Base-by-base conservation (phyloP, 2,329 filamentous ascomycete genomes). In the Pyrenochaeta sp. region DNA sequence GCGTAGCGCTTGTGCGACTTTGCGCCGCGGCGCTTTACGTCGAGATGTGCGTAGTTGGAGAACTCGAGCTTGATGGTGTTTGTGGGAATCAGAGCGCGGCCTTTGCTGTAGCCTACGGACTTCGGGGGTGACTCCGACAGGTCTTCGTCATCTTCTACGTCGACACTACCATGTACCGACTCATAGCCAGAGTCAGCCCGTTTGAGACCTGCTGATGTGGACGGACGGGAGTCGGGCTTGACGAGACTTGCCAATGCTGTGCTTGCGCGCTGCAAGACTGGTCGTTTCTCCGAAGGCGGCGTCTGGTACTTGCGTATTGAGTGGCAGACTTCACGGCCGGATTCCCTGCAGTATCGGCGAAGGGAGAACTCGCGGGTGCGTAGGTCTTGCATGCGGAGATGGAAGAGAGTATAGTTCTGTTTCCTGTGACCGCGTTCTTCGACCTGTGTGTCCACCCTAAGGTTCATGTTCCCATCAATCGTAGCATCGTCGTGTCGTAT, bases 21-120 rank as follows among this genome's bases (percentile, higher is more conserved):
- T 50, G 85, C 81, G 6, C 90, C 90, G 25, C 86, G 84, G 42
- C 91, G 87, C 66, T 86, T 88, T 50, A 99, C 81, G 64, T 97
- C 91, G 40, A 98, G 88, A 68, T 95, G 92, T 2, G 94, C 94
- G 75, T 99, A 99, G 80, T 98, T 99, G 65, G 92, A 96, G 76
- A 97, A 99, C 75, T 98, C 94, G 34, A 99, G 85, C 78, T 93
- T 91, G 75, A 94, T 91, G 36, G 86, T 90, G 76, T 96, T 92
- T 56, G 89, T 91, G 19, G 91, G 86, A 44, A 79, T 72, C 59
- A 78, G 62, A 8, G 75, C 72, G 50, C 75, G 74, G 80, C 77
- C 67, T 67, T 81, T 73, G 58, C 67, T 64, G 42, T 77, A 73
- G 55, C 72, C 73, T 30, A 72, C 68, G 5, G 74, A 71, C 58